Percentiles rank a stretch among this genome's conserved stretches.
Evolutionary conservation across 306 rosid species (phyloP).

Genomic region (Corylus americana): DNA sequence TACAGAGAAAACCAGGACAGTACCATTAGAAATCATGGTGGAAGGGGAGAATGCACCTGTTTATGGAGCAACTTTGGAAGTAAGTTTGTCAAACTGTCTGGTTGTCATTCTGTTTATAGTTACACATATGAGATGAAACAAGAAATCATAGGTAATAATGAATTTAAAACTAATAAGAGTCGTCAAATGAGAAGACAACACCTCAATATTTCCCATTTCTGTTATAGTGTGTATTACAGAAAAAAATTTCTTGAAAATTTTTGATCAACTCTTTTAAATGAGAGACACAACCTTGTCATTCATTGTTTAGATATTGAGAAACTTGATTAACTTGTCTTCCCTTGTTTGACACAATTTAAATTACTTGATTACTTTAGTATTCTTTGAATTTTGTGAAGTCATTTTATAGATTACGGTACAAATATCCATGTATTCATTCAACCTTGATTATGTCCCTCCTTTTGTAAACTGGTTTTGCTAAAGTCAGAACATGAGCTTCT

Average conservation of each 20-base stretch:
- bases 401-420: background rate
- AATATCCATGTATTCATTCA: background rate
- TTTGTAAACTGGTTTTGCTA: background rate
- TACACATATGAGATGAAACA: background rate
- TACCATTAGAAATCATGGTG: conserved; percentile 80
- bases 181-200: background rate
- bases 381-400: background rate
- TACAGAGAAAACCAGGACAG: conserved; percentile 80
- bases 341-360: background rate
- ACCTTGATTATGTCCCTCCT: background rate
- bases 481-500: background rate
- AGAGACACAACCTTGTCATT: background rate
- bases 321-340: background rate
- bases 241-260: background rate
- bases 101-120: background rate
- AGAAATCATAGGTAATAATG: background rate
- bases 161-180: background rate
- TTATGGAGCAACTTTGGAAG: conserved; percentile 92
- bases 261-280: background rate
- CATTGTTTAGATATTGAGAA: background rate
- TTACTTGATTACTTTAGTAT: conserved; percentile 5
- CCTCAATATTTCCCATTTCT: background rate
- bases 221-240: background rate
- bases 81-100: conserved; percentile 35
- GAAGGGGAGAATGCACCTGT: conserved; percentile 82